phyloP scores from a whole-genome alignment of 768 basidiomycete genomes.

The Pleurotus giganteus region DNA sequence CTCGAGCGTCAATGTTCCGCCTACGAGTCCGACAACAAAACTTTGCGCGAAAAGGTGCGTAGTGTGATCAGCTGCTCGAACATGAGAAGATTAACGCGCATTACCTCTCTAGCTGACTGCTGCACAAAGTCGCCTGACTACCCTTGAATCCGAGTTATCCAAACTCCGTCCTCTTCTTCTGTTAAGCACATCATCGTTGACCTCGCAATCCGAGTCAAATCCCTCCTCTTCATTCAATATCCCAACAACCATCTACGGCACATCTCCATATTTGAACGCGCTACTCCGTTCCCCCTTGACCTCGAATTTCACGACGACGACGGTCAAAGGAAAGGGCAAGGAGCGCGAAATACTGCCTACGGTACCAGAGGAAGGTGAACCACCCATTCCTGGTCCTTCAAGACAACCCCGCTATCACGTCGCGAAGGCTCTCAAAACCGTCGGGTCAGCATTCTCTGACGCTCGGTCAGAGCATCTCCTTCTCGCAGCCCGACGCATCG shows the following conservation, averaged over 20 bases:
- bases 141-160: slow-evolving; percentile 62
- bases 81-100: not conserved
- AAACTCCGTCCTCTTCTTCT: slow-evolving; percentile 68
- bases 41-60: slow-evolving; percentile 59
- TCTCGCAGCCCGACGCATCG: slow-evolving; percentile 68
- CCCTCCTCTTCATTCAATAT: not conserved
- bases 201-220: not conserved
- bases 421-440: slow-evolving; percentile 21
- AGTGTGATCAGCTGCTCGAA: not conserved
- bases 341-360: slow-evolving; percentile 1
- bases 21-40: slow-evolving; percentile 60
- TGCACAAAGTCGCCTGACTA: slow-evolving; percentile 47
- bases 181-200: slow-evolving; percentile 49
- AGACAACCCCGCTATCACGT: slow-evolving; percentile 7
- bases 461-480: slow-evolving; percentile 72
- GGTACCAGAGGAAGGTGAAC: not conserved
- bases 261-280: not conserved
- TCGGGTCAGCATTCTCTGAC: slow-evolving; percentile 46
- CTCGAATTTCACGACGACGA: not conserved
- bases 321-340: slow-evolving; percentile 14
- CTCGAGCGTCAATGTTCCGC: slow-evolving; percentile 46
- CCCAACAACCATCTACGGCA: slow-evolving; percentile 4
- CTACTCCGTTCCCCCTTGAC: not conserved
- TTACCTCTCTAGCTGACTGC: slow-evolving; percentile 49
- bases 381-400: slow-evolving; percentile 8